Conservation (phyloP, 139 green algal genomes). For the Yamagishiella unicocca region DNA sequence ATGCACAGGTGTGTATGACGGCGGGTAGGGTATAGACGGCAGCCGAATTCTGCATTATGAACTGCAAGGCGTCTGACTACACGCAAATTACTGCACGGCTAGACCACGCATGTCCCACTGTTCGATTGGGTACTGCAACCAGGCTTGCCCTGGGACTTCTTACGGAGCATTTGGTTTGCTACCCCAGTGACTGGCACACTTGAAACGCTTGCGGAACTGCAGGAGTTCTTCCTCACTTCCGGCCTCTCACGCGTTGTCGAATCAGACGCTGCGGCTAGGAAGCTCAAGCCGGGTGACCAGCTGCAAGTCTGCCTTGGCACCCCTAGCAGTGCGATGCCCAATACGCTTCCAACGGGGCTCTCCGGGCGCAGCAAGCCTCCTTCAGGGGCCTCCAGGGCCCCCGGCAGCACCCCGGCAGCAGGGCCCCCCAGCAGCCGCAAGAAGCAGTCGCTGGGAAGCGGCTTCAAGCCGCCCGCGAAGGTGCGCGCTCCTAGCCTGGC, state of each 20-base stretch:
- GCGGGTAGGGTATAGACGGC: too few relatives aligned
- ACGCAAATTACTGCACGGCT: too few relatives aligned
- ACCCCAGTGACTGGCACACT: too few relatives aligned
- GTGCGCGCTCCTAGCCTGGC: too few relatives aligned
- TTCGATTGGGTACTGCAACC: too few relatives aligned
- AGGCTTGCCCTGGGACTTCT: too few relatives aligned
- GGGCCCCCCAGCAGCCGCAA: not conserved
- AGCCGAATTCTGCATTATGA: too few relatives aligned
- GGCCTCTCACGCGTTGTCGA: not conserved
- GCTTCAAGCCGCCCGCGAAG: conserved; percentile 13
- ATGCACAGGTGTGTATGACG: conserved; percentile 16
- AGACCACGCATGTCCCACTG: too few relatives aligned
- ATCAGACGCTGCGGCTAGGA: not conserved
- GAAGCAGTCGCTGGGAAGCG: not conserved
- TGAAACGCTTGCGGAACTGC: not conserved
- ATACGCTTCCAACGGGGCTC: not conserved
- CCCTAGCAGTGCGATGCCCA: not conserved
- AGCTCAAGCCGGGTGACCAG: not conserved
- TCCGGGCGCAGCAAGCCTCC: not conserved
- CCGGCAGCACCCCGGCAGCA: not conserved
- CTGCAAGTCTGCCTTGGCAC: not conserved
- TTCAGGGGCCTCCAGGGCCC: not conserved
- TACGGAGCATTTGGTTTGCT: too few relatives aligned
- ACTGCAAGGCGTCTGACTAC: too few relatives aligned
- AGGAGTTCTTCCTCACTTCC: conserved; percentile 8